Percentiles rank a stretch among this genome's conserved stretches.
phyloP scores from a whole-genome alignment of 2,329 filamentous ascomycete species.

The Coniochaeta ligniaria region DNA sequence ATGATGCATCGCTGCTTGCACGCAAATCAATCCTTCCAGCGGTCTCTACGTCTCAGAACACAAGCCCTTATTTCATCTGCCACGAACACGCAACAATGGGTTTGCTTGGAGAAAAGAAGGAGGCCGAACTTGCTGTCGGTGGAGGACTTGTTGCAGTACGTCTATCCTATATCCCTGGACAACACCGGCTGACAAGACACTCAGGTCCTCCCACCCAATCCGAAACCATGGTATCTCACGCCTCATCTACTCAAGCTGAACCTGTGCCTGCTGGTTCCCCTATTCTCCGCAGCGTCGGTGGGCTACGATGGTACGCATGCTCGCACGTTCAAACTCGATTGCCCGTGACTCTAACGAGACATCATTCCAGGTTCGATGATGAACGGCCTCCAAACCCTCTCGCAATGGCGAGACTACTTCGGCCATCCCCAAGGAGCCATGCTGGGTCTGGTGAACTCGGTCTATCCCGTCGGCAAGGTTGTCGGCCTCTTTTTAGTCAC shows the following conservation, averaged over 20 bases:
- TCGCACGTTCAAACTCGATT: too few relatives aligned
- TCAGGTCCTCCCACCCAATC: conserved; percentile 30
- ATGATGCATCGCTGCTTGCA: too few relatives aligned
- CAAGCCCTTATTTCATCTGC: too few relatives aligned
- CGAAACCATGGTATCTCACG: conserved; percentile 31
- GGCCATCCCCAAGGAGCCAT: conserved; percentile 25
- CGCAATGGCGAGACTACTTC: conserved; percentile 29
- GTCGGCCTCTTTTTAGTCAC: conserved; percentile 18
- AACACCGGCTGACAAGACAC: background rate
- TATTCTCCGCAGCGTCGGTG: conserved; percentile 31
- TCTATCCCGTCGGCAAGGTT: conserved; percentile 18
- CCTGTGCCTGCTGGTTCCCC: conserved; percentile 32
- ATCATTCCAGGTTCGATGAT: conserved; percentile 18
- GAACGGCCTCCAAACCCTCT: conserved; percentile 30
- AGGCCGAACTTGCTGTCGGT: background rate
- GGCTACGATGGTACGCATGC: conserved; percentile 31
- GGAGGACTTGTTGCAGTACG: background rate
- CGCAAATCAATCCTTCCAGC: too few relatives aligned
- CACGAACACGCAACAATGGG: too few relatives aligned
- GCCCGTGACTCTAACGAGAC: too few relatives aligned
- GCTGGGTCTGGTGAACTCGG: conserved; percentile 24
- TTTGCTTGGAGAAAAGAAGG: background rate
- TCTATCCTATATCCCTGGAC: background rate
- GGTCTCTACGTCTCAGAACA: too few relatives aligned
- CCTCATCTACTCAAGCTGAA: conserved; percentile 36